Percentiles rank a stretch among this genome's conserved stretches.
These are phyloP conservation scores for Nigrospora oryzae DNA, from an alignment of 2,329 filamentous ascomycete species.

Conservation along the genomic window DNA sequence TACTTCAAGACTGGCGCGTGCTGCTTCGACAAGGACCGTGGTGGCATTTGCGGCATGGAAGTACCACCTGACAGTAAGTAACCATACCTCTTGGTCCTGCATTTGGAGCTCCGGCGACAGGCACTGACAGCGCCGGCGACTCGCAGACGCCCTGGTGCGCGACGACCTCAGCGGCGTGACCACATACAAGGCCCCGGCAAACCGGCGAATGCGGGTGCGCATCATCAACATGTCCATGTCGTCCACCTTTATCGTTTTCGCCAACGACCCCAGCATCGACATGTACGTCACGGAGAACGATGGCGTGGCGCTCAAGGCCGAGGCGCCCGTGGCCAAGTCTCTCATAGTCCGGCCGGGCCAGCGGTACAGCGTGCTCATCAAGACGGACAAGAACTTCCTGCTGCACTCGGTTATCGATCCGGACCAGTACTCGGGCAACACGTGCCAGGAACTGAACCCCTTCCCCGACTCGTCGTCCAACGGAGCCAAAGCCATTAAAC, in stretches of 20 bases:
- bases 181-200: neutral
- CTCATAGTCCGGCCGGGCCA: neutral
- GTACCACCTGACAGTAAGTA: slow-evolving; percentile 1
- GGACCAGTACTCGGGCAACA: slow-evolving; percentile 1
- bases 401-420: slow-evolving; percentile 1
- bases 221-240: slow-evolving; percentile 2
- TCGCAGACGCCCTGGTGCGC: neutral
- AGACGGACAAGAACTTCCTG: neutral
- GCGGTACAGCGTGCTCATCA: slow-evolving; percentile 1
- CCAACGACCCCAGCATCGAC: neutral
- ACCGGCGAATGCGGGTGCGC: neutral
- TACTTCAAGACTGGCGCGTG: slow-evolving; percentile 1
- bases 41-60: slow-evolving; percentile 1
- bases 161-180: neutral
- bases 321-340: neutral
- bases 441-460: neutral
- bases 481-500: neutral
- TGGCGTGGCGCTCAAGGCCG: neutral
- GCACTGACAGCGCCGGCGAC: neutral
- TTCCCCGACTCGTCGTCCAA: neutral
- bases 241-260: neutral
- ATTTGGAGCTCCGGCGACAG: no score
- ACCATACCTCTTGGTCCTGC: neutral
- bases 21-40: neutral
- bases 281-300: slow-evolving; percentile 1